Evolutionary conservation across 164 flowering plant genomes (phyloP), one percentile per base, ranked within the genome.

Genomic region (Euptelea pleiosperma): DNA sequence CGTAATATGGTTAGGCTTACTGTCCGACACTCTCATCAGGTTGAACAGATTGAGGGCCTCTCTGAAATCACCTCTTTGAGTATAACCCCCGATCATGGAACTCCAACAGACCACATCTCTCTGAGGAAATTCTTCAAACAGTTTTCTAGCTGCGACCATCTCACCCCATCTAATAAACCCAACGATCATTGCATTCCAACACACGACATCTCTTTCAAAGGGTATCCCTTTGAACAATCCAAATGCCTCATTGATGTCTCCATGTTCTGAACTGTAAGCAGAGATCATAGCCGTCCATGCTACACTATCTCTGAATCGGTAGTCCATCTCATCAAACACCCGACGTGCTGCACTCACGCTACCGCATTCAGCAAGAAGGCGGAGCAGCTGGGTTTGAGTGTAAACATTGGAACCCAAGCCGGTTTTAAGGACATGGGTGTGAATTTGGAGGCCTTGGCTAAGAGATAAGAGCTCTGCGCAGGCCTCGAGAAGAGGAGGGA

Each of bases 1-100:
- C 6, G 58, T 54, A 12, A 54, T 11, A 54, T 11, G 19, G 44
- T 54, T 54, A 35, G 58, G 58, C 58, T 39, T 54, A 35, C 28
- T 19, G 19, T 11, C 8, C 2, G 31, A 34, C 16, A 15, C 18
- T 4, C 29, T 34, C 58, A 54, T 54, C 58, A 19, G 42, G 4
- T 21, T 19, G 39, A 35, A 54, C 2, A 54, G 44, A 54, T 14
- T 19, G 42, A 54, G 30, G 28, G n/a, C n/a, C n/a, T n/a, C n/a
- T n/a, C n/a, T n/a, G n/a, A n/a, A n/a, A n/a, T n/a, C n/a, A n/a
- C n/a, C 58, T 34, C 14, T 39, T 3, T 37, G 28, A 2, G 58
- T 44, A 36, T 37, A 54, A 18, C 41, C 44, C 3, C 58, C 6
- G 9, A 54, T 54, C 26, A 54, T 54, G 4, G 40, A 35, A n/a